These are phyloP conservation scores for Sarocladium kiliense DNA, from an alignment of 2,329 filamentous ascomycete species.

Conservation along the genomic window DNA sequence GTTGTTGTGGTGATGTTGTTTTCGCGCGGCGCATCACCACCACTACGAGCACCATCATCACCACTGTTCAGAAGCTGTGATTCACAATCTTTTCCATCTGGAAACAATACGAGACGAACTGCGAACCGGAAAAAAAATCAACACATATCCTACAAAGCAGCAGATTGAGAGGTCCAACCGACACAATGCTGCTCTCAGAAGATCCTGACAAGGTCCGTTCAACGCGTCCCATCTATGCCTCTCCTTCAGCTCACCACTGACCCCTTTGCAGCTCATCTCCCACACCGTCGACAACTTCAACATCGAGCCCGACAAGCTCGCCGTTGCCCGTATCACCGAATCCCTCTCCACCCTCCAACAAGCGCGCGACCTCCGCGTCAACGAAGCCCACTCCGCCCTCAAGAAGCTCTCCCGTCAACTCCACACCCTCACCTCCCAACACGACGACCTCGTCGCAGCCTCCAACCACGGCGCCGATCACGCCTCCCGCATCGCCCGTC, in stretches of 20 bases:
- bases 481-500: constrained; percentile 74
- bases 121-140: too few relatives aligned
- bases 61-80: not conserved
- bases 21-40: constrained; percentile 4
- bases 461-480: constrained; percentile 66
- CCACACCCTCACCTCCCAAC: constrained; percentile 67
- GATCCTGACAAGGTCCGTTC: constrained; percentile 75
- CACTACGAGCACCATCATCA: not conserved
- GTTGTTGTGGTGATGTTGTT: constrained; percentile 9
- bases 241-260: not conserved
- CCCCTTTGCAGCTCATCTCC: constrained; percentile 67
- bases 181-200: constrained; percentile 88
- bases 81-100: too few relatives aligned
- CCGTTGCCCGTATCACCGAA: constrained; percentile 77
- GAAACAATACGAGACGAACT: too few relatives aligned
- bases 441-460: constrained; percentile 67
- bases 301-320: constrained; percentile 80
- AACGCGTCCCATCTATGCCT: not conserved
- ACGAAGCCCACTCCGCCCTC: constrained; percentile 61
- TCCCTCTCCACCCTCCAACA: constrained; percentile 79
- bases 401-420: constrained; percentile 73
- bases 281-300: constrained; percentile 95
- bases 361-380: constrained; percentile 72
- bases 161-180: too few relatives aligned
- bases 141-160: too few relatives aligned